Conservation (phyloP, 768 basidiomycete genomes). For the Leccinum broughii region DNA sequence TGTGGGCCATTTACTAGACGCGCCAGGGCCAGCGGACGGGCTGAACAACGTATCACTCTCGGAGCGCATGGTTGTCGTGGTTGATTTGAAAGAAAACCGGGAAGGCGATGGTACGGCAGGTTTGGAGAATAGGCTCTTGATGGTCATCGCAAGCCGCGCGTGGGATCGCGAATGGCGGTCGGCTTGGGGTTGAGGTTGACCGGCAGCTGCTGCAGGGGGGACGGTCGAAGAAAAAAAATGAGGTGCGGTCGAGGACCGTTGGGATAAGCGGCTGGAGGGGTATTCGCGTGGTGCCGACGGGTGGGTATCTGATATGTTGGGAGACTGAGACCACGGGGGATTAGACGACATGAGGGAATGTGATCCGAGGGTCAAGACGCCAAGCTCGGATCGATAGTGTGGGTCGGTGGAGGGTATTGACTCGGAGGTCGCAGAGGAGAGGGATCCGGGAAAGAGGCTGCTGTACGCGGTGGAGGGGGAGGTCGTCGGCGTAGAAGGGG, state of each 20-base stretch:
- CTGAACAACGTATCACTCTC: conserved; percentile 12
- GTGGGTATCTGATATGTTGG: conserved; percentile 22
- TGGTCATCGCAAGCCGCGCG: conserved; percentile 24
- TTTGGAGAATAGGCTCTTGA: conserved; percentile 39
- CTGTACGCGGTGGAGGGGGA: conserved; percentile 26
- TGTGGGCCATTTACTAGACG: conserved; percentile 12
- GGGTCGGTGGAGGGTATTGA: conserved; percentile 16
- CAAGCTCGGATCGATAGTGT: conserved; percentile 19
- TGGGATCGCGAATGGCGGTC: conserved; percentile 16
- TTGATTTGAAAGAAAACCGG: conserved; percentile 22
- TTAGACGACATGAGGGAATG: conserved; percentile 18
- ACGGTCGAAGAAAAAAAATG: not conserved
- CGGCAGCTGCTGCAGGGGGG: not conserved
- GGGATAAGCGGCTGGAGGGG: not conserved
- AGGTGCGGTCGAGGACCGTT: conserved; percentile 23
- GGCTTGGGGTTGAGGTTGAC: not conserved
- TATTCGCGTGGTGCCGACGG: conserved; percentile 6
- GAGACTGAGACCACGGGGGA: conserved; percentile 19
- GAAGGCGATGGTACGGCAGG: conserved; percentile 16
- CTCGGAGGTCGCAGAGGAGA: conserved; percentile 29
- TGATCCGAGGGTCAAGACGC: conserved; percentile 7
- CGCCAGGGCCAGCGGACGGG: conserved; percentile 10
- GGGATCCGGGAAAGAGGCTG: conserved; percentile 20
- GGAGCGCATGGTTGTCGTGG: conserved; percentile 4
- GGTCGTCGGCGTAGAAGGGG: conserved; percentile 28